Evolutionary conservation across 2,329 filamentous ascomycete genomes (phyloP).

Genomic region (Parascedosporium putredinis): DNA sequence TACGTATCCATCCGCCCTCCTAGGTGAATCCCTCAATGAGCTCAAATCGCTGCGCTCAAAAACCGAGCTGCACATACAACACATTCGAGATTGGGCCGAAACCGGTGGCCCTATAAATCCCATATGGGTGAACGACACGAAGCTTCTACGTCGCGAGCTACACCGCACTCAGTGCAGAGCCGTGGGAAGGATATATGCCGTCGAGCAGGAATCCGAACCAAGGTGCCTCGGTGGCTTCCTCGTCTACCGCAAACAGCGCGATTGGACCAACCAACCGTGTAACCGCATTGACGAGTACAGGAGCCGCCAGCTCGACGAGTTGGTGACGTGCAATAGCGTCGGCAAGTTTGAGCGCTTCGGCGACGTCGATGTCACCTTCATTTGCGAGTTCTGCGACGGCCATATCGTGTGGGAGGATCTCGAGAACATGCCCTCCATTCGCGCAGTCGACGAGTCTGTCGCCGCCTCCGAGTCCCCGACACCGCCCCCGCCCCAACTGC

Average conservation of each 20-base stretch:
- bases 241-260: conserved; percentile 38
- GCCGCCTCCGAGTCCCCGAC: conserved; percentile 12
- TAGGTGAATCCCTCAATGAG: conserved; percentile 43
- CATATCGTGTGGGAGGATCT: conserved; percentile 49
- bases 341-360: conserved; percentile 47
- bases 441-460: conserved; percentile 21
- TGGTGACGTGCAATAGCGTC: conserved; percentile 38
- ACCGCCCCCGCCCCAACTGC: conserved; percentile 14
- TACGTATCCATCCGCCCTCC: neutral
- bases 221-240: conserved; percentile 48
- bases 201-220: conserved; percentile 34
- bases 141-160: conserved; percentile 35
- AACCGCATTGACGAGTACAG: conserved; percentile 24
- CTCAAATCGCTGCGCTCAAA: conserved; percentile 33
- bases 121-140: conserved; percentile 44
- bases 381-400: conserved; percentile 53
- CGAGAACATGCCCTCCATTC: conserved; percentile 37
- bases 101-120: conserved; percentile 45
- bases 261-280: conserved; percentile 8
- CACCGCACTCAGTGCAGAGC: conserved; percentile 49
- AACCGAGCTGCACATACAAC: conserved; percentile 36
- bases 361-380: conserved; percentile 43
- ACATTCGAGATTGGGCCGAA: conserved; percentile 44
- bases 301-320: conserved; percentile 33
- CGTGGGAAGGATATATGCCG: conserved; percentile 43